Evolutionary conservation across 2,329 filamentous ascomycete genomes (phyloP).

Genomic region (Fonsecaea pugnacius): DNA sequence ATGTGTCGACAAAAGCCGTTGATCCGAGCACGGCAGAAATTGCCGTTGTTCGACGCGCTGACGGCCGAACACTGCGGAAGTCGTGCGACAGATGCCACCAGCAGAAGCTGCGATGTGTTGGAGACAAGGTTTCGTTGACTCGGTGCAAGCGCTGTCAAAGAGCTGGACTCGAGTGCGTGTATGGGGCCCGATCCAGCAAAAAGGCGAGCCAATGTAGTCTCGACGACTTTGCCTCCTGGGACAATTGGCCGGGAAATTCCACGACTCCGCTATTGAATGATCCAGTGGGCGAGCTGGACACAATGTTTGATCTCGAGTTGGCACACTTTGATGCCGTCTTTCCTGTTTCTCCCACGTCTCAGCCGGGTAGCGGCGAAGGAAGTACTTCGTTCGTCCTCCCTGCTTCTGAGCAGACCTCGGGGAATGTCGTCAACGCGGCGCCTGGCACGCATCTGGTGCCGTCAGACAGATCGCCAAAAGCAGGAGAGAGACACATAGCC

Average conservation of each 20-base stretch:
- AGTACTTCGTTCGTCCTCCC: not conserved
- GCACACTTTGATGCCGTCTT: slow-evolving; percentile 6
- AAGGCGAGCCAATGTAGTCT: slow-evolving; percentile 12
- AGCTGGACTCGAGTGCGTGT: slow-evolving; percentile 4
- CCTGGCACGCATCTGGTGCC: not conserved
- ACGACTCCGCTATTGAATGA: slow-evolving; percentile 7
- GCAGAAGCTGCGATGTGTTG: not conserved
- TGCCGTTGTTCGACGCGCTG: not conserved
- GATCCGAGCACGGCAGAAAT: not conserved
- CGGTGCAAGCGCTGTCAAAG: not conserved
- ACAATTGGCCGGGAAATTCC: not conserved
- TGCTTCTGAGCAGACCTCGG: not conserved
- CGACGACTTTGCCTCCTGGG: slow-evolving; percentile 8
- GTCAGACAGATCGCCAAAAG: not conserved
- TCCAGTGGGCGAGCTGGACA: slow-evolving; percentile 13
- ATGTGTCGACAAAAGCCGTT: not conserved
- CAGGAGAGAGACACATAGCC: not conserved
- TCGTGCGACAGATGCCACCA: not conserved
- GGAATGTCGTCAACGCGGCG: not conserved
- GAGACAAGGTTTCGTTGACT: slow-evolving; percentile 2
- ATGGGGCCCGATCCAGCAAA: slow-evolving; percentile 9
- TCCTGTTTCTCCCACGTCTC: slow-evolving; percentile 1
- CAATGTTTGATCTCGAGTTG: slow-evolving; percentile 11
- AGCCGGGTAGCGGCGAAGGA: not conserved
- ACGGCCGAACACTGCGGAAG: not conserved